These are phyloP conservation scores for Sclerotinia minor DNA, from an alignment of 2,329 filamentous ascomycete genomes.

Conservation along the genomic window DNA sequence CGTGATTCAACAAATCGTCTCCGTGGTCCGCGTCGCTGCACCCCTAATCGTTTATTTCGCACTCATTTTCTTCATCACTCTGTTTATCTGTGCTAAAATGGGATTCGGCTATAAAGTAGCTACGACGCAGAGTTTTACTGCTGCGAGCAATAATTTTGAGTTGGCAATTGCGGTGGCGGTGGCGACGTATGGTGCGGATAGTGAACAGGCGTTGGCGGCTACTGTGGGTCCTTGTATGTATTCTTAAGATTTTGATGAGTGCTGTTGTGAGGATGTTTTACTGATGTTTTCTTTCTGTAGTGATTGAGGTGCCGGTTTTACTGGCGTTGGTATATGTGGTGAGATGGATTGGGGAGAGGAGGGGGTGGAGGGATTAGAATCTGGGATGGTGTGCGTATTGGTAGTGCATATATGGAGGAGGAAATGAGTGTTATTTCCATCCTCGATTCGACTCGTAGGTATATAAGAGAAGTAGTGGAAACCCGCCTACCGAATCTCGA, in stretches of 20 bases:
- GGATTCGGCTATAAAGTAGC: slow-evolving; percentile 72
- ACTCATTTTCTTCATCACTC: slow-evolving; percentile 69
- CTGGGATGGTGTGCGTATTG: neutral
- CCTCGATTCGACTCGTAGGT: neutral
- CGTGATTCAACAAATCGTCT: slow-evolving; percentile 80
- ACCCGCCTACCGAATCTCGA: neutral
- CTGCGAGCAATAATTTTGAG: slow-evolving; percentile 92
- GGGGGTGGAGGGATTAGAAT: slow-evolving; percentile 38
- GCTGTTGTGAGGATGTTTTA: neutral
- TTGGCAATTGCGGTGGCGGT: slow-evolving; percentile 86
- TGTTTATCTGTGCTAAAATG: slow-evolving; percentile 60
- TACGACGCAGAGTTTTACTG: slow-evolving; percentile 81
- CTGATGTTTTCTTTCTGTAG: neutral
- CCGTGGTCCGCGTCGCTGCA: slow-evolving; percentile 77
- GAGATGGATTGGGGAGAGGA: slow-evolving; percentile 56
- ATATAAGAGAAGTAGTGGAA: neutral
- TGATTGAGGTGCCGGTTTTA: slow-evolving; percentile 84
- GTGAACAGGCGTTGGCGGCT: slow-evolving; percentile 76
- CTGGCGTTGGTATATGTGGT: slow-evolving; percentile 75
- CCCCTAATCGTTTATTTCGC: slow-evolving; percentile 81
- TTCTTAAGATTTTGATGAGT: neutral
- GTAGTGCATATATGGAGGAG: neutral
- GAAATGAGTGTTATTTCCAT: neutral
- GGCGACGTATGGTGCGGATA: slow-evolving; percentile 74
- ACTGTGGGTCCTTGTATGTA: slow-evolving; percentile 68